Conservation (phyloP, 306 rosid genomes). For the Dalbergia cultrata region DNA sequence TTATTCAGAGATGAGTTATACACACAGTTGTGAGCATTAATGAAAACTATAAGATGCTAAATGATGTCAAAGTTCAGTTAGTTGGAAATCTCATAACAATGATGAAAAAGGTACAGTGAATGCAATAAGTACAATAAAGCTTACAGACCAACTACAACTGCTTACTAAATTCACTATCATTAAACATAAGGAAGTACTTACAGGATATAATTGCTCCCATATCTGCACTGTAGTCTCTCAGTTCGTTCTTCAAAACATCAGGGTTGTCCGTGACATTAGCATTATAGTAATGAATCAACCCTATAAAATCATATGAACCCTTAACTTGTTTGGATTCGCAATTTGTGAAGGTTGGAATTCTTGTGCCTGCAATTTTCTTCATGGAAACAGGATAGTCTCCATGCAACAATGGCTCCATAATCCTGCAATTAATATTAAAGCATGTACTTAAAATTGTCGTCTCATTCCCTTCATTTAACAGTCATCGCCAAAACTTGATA, state of each 20-base stretch:
- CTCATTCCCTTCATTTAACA: slow-evolving; percentile 16
- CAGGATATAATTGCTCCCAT: slow-evolving; percentile 35
- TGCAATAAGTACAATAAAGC: background rate
- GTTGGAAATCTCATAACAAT: background rate
- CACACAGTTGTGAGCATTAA: background rate
- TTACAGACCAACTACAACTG: background rate
- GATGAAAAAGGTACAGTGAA: background rate
- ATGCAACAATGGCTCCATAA: slow-evolving; percentile 69
- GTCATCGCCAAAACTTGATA: background rate
- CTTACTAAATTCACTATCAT: background rate
- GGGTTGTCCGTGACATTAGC: slow-evolving; percentile 49
- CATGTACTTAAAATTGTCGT: background rate
- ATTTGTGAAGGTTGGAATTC: slow-evolving; percentile 61
- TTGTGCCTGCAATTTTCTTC: slow-evolving; percentile 64
- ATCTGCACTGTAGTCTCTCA: slow-evolving; percentile 51
- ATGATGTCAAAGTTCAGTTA: slow-evolving; percentile 8
- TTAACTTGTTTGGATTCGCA: slow-evolving; percentile 57
- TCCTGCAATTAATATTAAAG: slow-evolving; percentile 52
- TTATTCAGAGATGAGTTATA: background rate
- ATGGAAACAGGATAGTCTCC: slow-evolving; percentile 71
- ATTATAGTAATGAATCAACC: slow-evolving; percentile 52
- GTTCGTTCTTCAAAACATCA: slow-evolving; percentile 36
- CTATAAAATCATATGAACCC: slow-evolving; percentile 71
- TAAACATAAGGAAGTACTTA: slow-evolving; percentile 22
- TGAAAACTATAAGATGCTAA: background rate